Conservation (phyloP, 2,329 filamentous ascomycete species). For the Immersiporthe knoxdaviesiana region DNA sequence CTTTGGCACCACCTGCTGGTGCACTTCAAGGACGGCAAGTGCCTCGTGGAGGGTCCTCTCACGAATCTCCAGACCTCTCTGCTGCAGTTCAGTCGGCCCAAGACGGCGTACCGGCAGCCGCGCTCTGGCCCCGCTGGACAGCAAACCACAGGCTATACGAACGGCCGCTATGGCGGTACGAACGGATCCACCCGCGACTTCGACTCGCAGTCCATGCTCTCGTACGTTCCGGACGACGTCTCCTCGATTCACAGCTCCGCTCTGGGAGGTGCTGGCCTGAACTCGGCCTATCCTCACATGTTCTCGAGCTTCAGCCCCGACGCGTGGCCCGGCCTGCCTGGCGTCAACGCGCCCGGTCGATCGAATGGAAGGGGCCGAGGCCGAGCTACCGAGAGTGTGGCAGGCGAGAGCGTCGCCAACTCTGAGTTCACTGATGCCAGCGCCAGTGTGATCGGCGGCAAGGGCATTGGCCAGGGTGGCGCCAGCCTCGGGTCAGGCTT, state of each 20-base stretch:
- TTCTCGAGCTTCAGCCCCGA: constrained; percentile 91
- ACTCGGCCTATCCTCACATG: constrained; percentile 87
- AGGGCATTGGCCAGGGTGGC: constrained; percentile 79
- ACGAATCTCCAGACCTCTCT: constrained; percentile 95
- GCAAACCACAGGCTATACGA: constrained; percentile 33
- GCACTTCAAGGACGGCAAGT: constrained; percentile 97
- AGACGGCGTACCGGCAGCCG: constrained; percentile 90
- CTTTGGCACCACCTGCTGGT: constrained; percentile 94
- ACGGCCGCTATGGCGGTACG: constrained; percentile 46
- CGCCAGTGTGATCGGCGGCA: constrained; percentile 75
- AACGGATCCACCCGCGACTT: constrained; percentile 54
- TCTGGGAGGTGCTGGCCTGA: constrained; percentile 79
- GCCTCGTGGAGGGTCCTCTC: constrained; percentile 91
- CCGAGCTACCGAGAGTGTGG: constrained; percentile 74
- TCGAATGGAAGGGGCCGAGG: constrained; percentile 68
- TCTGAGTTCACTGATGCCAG: constrained; percentile 88
- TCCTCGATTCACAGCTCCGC: constrained; percentile 94
- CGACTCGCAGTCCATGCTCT: constrained; percentile 86
- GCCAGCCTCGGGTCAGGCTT: constrained; percentile 85
- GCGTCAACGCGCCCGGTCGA: constrained; percentile 63
- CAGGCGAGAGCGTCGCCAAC: constrained; percentile 89
- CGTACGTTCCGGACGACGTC: constrained; percentile 95
- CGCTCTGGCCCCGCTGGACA: constrained; percentile 56
- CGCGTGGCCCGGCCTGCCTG: constrained; percentile 81
- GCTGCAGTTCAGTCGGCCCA: constrained; percentile 91